phyloP scores from a whole-genome alignment of 2,329 filamentous ascomycete genomes.

The Arthrobotrys musiformis region DNA sequence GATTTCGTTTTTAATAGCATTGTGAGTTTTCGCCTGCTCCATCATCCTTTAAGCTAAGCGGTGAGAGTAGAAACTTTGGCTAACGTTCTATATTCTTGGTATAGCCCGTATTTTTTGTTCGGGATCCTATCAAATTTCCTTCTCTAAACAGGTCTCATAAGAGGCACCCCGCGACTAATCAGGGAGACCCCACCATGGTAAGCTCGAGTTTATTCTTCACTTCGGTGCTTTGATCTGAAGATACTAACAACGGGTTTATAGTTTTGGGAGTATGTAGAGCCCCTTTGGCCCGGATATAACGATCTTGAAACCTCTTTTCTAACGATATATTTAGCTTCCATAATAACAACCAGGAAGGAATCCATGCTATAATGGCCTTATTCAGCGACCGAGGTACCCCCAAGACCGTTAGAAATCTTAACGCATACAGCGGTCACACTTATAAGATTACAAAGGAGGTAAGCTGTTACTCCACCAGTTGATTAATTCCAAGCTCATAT shows the following conservation, averaged over 20 bases:
- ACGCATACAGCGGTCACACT: constrained; percentile 75
- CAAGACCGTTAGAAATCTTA: constrained; percentile 74
- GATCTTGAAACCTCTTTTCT: neutral
- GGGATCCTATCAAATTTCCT: constrained; percentile 67
- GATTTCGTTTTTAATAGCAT: constrained; percentile 66
- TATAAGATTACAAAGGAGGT: constrained; percentile 71
- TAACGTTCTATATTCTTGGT: neutral
- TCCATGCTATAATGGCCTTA: constrained; percentile 74
- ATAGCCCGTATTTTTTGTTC: constrained; percentile 65
- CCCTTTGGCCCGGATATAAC: neutral
- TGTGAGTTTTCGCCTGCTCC: constrained; percentile 25
- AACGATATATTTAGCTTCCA: constrained; percentile 32
- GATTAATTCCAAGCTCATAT: neutral
- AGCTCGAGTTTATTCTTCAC: neutral
- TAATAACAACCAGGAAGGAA: constrained; percentile 69
- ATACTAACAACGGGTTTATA: neutral
- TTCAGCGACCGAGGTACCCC: constrained; percentile 75
- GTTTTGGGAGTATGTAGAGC: constrained; percentile 55
- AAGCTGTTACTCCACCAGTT: neutral
- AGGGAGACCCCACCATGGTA: constrained; percentile 62
- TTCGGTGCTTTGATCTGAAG: neutral
- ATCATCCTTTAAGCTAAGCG: neutral
- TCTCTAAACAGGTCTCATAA: constrained; percentile 66
- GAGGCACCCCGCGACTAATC: constrained; percentile 64
- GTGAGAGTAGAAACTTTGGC: neutral